Conservation (phyloP, 169 alveolate genomes). For the Fabrea salina region DNA sequence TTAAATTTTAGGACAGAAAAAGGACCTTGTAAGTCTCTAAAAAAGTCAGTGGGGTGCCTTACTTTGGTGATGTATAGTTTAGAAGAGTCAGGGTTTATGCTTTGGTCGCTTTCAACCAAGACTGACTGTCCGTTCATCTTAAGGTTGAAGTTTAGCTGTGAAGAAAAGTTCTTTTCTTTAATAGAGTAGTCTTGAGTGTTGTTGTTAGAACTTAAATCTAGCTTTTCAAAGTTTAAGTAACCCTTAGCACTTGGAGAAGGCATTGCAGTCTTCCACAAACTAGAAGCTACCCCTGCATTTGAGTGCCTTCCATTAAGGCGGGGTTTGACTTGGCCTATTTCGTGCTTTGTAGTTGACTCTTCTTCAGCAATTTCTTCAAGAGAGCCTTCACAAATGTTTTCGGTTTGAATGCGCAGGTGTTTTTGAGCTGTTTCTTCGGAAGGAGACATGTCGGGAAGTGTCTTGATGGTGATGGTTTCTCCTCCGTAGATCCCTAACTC, state of each 20-base stretch:
- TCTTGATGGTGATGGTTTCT: no score
- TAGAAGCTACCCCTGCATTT: not conserved
- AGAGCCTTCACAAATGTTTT: no score
- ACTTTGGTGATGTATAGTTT: no score
- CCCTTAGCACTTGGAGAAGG: not conserved
- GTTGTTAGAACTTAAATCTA: not conserved
- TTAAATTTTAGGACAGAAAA: constrained; percentile 10
- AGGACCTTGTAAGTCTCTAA: constrained; percentile 18
- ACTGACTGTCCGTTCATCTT: constrained; percentile 1
- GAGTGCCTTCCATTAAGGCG: not conserved
- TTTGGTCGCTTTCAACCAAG: not conserved
- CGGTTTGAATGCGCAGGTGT: no score
- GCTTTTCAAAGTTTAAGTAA: not conserved
- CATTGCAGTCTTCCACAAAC: not conserved
- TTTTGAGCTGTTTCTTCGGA: no score
- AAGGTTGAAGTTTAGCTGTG: not conserved
- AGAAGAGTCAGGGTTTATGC: not conserved
- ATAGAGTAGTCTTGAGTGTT: not conserved
- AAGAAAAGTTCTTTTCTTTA: not conserved
- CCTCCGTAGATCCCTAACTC: no score
- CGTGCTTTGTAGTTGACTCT: constrained; percentile 13
- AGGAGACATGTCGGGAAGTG: no score
- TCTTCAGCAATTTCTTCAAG: constrained; percentile 26
- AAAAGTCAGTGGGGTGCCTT: constrained; percentile 10
- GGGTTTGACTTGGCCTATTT: not conserved